Conservation (phyloP, 306 rosid genomes). For the Cicer arietinum region DNA sequence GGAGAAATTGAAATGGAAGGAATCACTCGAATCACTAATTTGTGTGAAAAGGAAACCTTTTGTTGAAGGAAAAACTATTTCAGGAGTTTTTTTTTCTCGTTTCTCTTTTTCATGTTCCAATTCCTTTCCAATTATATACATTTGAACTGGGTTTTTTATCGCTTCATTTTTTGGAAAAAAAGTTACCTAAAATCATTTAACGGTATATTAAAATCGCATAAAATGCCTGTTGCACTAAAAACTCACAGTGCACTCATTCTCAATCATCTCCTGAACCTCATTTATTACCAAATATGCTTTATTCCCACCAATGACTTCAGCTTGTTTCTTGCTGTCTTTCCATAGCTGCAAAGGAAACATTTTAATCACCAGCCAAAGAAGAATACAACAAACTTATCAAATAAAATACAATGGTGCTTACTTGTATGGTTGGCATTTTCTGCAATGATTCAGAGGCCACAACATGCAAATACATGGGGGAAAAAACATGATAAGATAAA, state of each 20-base stretch:
- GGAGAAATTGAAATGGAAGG: too few relatives aligned
- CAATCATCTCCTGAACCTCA: constrained; percentile 80
- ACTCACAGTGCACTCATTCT: constrained; percentile 50
- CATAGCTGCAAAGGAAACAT: constrained; percentile 67
- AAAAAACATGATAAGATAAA: constrained; percentile 30
- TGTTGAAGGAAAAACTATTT: too few relatives aligned
- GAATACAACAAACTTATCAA: constrained; percentile 20
- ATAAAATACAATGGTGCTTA: constrained; percentile 45
- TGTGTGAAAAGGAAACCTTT: too few relatives aligned
- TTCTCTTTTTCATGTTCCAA: too few relatives aligned
- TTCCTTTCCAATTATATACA: too few relatives aligned
- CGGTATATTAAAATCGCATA: background rate
- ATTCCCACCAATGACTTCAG: constrained; percentile 81
- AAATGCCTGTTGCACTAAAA: constrained; percentile 26
- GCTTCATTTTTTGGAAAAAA: background rate
- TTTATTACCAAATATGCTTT: constrained; percentile 70
- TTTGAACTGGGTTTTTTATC: background rate
- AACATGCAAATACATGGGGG: constrained; percentile 42
- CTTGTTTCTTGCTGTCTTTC: constrained; percentile 75
- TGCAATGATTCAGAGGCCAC: constrained; percentile 52
- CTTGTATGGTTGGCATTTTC: constrained; percentile 99
- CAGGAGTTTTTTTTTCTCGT: too few relatives aligned
- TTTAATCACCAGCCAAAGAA: constrained; percentile 7
- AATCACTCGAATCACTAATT: too few relatives aligned
- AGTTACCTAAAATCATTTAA: constrained; percentile 3